These are phyloP conservation scores for Earliella scabrosa DNA, from an alignment of 1,284 basidiomycete species.

Conservation along the genomic window DNA sequence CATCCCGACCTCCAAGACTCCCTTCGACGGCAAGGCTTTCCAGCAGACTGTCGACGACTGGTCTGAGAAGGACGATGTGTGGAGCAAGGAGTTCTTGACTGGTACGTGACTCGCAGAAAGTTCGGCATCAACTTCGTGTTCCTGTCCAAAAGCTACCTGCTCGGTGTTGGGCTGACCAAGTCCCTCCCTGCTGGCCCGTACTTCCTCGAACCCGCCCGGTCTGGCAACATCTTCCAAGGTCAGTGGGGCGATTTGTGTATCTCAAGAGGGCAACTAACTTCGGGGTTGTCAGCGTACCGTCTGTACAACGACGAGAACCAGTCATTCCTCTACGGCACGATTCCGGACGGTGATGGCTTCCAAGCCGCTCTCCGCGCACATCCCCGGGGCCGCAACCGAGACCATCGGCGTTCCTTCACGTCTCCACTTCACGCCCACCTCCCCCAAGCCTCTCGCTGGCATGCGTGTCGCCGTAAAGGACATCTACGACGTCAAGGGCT, in stretches of 20 bases:
- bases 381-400: conserved; percentile 33
- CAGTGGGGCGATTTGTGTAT: background rate
- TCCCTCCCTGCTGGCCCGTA: conserved; percentile 33
- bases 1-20: conserved; percentile 21
- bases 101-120: conserved; percentile 27
- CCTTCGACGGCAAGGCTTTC: conserved; percentile 25
- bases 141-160: conserved; percentile 19
- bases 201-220: conserved; percentile 30
- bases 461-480: conserved; percentile 38
- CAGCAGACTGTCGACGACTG: conserved; percentile 22
- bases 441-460: conserved; percentile 36
- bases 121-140: conserved; percentile 27
- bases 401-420: conserved; percentile 37
- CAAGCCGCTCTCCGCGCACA: conserved; percentile 30
- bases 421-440: conserved; percentile 34
- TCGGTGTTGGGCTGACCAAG: conserved; percentile 17
- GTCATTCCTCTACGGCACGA: conserved; percentile 35
- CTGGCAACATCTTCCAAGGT: conserved; percentile 34
- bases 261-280: background rate
- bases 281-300: conserved; percentile 25
- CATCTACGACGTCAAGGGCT: conserved; percentile 37
- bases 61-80: conserved; percentile 32
- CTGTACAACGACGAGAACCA: conserved; percentile 37
- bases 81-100: conserved; percentile 31
- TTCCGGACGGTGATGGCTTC: conserved; percentile 30